These are phyloP conservation scores for Theobroma grandiflorum DNA, from an alignment of 441 rosid genomes.

Conservation along the genomic window DNA sequence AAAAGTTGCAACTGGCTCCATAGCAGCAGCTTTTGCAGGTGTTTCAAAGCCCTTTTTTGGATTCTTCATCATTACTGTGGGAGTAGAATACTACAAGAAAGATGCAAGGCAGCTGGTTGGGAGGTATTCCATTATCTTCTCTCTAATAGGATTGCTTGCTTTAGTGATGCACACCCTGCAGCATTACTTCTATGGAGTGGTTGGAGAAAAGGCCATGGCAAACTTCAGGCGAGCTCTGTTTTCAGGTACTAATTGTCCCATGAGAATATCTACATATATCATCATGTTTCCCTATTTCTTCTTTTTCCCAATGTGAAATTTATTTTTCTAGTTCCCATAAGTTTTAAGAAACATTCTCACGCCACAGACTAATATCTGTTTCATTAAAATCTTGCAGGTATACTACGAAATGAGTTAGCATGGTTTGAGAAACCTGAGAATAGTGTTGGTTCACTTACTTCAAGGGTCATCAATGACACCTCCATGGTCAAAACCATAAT, in stretches of 20 bases:
- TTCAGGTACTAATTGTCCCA: conserved; percentile 47
- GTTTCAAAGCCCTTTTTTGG: conserved; percentile 78
- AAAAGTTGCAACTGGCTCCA: conserved; percentile 51
- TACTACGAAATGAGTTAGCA: conserved; percentile 60
- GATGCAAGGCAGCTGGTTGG: conserved; percentile 53
- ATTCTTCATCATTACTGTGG: conserved; percentile 65
- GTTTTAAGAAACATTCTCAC: not conserved
- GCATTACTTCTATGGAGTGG: conserved; percentile 70
- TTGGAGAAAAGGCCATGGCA: conserved; percentile 75
- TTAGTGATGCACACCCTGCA: conserved; percentile 67
- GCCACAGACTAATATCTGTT: conserved; percentile 18
- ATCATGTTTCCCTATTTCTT: too few relatives aligned
- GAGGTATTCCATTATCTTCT: conserved; percentile 54
- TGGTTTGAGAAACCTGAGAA: conserved; percentile 78
- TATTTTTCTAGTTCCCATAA: not conserved
- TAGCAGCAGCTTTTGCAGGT: conserved; percentile 77
- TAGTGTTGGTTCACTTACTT: conserved; percentile 56
- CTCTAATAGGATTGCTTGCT: conserved; percentile 60
- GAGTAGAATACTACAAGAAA: conserved; percentile 54
- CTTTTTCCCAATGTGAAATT: not conserved
- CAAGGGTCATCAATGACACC: conserved; percentile 61
- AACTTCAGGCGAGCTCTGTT: conserved; percentile 63
- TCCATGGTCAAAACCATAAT: conserved; percentile 69
- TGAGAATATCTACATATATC: not conserved
- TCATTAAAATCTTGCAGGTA: conserved; percentile 41